Conservation (phyloP, 2,329 filamentous ascomycete species). For the Phaeoacremonium minimum region DNA sequence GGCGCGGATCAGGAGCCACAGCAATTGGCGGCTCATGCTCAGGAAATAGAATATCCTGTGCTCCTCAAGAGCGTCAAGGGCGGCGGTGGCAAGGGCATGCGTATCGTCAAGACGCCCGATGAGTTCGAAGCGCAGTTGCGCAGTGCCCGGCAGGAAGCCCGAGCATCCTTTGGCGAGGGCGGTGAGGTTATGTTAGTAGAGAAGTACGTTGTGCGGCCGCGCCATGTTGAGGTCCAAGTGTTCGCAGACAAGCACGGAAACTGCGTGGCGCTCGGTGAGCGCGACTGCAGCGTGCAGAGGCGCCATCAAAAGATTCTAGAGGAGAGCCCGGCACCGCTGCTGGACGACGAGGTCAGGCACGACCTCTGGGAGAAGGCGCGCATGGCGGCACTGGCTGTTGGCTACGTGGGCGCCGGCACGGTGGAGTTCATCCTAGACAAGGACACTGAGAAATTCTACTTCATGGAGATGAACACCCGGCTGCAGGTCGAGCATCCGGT, state of each 20-base stretch:
- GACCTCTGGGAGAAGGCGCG: slow-evolving; percentile 64
- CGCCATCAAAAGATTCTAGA: slow-evolving; percentile 90
- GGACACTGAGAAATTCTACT: slow-evolving; percentile 74
- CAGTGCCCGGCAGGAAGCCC: slow-evolving; percentile 71
- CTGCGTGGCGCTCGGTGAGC: slow-evolving; percentile 79
- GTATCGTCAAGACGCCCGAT: slow-evolving; percentile 63
- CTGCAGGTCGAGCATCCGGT: slow-evolving; percentile 97
- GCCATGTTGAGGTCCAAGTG: slow-evolving; percentile 87
- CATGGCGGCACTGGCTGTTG: slow-evolving; percentile 66
- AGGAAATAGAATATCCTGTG: slow-evolving; percentile 64
- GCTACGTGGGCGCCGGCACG: slow-evolving; percentile 86
- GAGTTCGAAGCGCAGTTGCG: slow-evolving; percentile 69
- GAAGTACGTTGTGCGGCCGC: slow-evolving; percentile 71
- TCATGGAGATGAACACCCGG: slow-evolving; percentile 81
- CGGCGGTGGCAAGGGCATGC: slow-evolving; percentile 81
- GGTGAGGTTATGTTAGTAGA: slow-evolving; percentile 80
- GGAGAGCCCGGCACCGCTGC: slow-evolving; percentile 74
- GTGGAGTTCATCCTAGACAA: slow-evolving; percentile 90
- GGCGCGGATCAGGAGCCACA: slow-evolving; percentile 72
- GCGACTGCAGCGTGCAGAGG: slow-evolving; percentile 84
- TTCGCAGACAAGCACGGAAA: slow-evolving; percentile 79
- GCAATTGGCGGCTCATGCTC: slow-evolving; percentile 63
- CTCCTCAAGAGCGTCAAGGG: slow-evolving; percentile 77
- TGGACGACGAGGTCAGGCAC: slow-evolving; percentile 52
- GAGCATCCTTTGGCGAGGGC: slow-evolving; percentile 76